These are phyloP conservation scores for Leccinum variicolor DNA, from an alignment of 768 basidiomycete species.

Conservation along the genomic window DNA sequence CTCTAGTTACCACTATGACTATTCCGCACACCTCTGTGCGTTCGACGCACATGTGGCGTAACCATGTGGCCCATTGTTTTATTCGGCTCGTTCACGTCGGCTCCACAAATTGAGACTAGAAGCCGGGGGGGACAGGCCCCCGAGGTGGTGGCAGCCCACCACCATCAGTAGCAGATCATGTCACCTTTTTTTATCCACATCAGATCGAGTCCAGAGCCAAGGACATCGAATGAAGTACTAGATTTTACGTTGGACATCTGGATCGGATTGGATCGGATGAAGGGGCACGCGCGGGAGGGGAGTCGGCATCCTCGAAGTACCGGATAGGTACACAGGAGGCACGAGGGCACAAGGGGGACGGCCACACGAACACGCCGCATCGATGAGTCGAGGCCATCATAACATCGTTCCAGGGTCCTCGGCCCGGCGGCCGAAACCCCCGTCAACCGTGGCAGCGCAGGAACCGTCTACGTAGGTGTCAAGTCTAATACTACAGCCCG, in stretches of 20 bases:
- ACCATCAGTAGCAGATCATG: neutral
- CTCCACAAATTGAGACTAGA: neutral
- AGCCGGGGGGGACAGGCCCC: neutral
- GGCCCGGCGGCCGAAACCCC: neutral
- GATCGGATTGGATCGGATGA: neutral
- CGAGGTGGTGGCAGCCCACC: neutral
- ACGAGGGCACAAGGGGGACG: neutral
- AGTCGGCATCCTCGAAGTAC: neutral
- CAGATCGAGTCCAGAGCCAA: neutral
- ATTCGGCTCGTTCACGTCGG: neutral
- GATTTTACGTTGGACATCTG: too few relatives aligned
- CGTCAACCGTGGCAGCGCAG: neutral
- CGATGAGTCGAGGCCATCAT: neutral
- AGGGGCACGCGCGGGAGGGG: neutral
- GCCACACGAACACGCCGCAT: too few relatives aligned
- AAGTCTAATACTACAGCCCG: too few relatives aligned
- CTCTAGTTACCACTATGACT: neutral
- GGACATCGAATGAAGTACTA: neutral
- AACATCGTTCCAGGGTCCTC: neutral
- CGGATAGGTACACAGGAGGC: neutral
- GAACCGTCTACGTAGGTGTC: neutral
- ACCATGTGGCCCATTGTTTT: neutral
- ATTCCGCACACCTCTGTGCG: neutral
- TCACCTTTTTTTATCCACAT: neutral
- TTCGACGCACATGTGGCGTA: neutral